Percentiles rank a stretch among this genome's conserved stretches.
phyloP scores from a whole-genome alignment of 441 rosid species.

The Eruca vesicaria region DNA sequence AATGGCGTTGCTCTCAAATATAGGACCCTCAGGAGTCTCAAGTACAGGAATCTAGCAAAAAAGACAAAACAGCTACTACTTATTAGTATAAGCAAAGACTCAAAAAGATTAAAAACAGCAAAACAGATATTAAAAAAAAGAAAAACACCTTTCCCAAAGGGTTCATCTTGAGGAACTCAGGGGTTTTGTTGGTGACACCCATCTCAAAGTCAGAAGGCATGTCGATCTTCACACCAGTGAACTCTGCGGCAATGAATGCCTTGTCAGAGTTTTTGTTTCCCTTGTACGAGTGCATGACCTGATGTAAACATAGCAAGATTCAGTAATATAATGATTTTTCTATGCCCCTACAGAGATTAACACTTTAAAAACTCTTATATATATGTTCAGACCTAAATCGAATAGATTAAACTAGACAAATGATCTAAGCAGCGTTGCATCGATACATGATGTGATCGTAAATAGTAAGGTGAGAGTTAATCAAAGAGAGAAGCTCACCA shows the following conservation, averaged over 20 bases:
- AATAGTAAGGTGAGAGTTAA: background rate
- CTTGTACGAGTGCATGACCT: slow-evolving; percentile 61
- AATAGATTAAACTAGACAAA: background rate
- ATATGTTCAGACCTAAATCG: background rate
- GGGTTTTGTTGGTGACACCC: slow-evolving; percentile 82
- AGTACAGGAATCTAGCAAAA: slow-evolving; percentile 67
- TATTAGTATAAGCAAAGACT: background rate
- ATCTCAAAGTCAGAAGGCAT: slow-evolving; percentile 60
- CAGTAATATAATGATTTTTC: background rate
- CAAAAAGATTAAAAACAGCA: background rate
- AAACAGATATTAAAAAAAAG: background rate
- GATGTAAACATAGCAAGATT: background rate
- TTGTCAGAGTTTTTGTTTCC: slow-evolving; percentile 65
- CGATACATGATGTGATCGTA: background rate
- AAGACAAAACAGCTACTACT: background rate
- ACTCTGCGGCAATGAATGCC: slow-evolving; percentile 81
- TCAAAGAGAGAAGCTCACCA: background rate
- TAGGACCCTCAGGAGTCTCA: slow-evolving; percentile 83
- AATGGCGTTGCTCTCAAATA: slow-evolving; percentile 94
- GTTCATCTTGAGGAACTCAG: slow-evolving; percentile 84
- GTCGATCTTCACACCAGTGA: slow-evolving; percentile 61
- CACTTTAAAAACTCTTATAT: no score
- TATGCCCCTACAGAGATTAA: background rate
- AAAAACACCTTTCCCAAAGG: slow-evolving; percentile 75
- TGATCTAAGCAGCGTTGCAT: background rate